Percentiles rank a stretch among this genome's conserved stretches.
Evolutionary conservation across 805 yeast genomes (phyloP).

Genomic region (Lipomyces mesembrius): DNA sequence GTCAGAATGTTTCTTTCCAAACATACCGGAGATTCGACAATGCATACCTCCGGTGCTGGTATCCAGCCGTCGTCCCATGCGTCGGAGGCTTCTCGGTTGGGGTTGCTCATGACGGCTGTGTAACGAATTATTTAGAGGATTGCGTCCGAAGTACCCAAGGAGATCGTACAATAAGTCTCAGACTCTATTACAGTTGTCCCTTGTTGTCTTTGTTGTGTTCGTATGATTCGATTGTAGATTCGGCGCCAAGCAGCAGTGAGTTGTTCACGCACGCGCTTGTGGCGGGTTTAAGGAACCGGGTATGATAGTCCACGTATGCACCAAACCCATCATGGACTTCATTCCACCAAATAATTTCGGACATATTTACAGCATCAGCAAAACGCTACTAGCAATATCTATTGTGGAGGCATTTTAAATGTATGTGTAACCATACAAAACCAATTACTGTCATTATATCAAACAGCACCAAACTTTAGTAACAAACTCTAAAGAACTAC

Average conservation of each 20-base stretch:
- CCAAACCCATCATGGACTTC: too few species aligned
- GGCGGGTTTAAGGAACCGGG: too few species aligned
- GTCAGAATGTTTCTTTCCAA: neutral
- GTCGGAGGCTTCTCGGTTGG: conserved; percentile 8
- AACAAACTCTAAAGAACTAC: neutral
- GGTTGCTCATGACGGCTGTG: neutral
- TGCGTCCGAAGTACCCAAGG: neutral
- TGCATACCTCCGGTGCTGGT: neutral
- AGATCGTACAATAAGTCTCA: neutral
- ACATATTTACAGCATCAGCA: neutral
- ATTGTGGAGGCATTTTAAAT: neutral
- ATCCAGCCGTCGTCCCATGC: conserved; percentile 36
- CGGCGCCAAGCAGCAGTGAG: too few species aligned
- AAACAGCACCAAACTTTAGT: neutral
- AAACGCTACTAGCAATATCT: neutral
- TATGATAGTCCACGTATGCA: too few species aligned
- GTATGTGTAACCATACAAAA: neutral
- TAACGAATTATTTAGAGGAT: neutral
- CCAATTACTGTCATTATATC: neutral
- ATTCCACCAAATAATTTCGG: neutral
- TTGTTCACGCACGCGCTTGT: too few species aligned
- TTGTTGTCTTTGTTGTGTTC: neutral
- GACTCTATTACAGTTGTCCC: neutral
- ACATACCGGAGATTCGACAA: neutral
- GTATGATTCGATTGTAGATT: neutral